A percentile compares a stretch with the other conserved stretches of the same genome.
phyloP scores from a whole-genome alignment of 2,329 filamentous ascomycete species.

The Phaeosphaeria sp. region DNA sequence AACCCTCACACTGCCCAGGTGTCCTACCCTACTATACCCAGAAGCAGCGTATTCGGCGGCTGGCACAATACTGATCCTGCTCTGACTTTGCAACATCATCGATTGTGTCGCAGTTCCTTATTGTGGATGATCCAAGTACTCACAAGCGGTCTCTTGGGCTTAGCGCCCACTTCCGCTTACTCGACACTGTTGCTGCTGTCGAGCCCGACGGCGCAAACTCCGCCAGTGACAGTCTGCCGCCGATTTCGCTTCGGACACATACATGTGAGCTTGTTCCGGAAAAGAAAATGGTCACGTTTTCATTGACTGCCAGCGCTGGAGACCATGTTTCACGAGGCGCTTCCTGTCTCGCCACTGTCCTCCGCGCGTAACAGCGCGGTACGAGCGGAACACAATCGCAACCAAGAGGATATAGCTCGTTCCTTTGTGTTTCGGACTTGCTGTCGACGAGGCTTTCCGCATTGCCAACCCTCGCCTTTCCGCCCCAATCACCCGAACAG shows the following conservation, averaged over 20 bases:
- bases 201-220: constrained; percentile 1
- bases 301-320: constrained; percentile 13
- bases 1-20: too few species aligned
- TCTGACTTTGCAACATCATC: not conserved
- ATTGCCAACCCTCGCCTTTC: not conserved
- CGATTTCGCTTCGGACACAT: constrained; percentile 15
- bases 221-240: constrained; percentile 10
- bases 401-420: constrained; percentile 6
- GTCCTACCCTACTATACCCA: too few species aligned
- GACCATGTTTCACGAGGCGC: constrained; percentile 28
- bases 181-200: not conserved
- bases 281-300: constrained; percentile 20
- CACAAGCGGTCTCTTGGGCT: not conserved
- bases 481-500: not conserved
- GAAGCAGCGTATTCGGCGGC: too few species aligned
- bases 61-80: too few species aligned
- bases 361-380: constrained; percentile 1
- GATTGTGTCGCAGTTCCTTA: too few species aligned
- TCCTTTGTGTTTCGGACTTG: not conserved
- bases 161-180: not conserved
- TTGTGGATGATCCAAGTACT: not conserved
- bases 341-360: constrained; percentile 9
- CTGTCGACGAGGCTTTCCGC: constrained; percentile 1
- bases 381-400: constrained; percentile 1
- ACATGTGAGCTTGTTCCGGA: constrained; percentile 24